Evolutionary conservation across 495 filamentous ascomycete species (phyloP), one percentile per base, ranked within the genome.

Genomic region (Barbatosphaeria neglecta): DNA sequence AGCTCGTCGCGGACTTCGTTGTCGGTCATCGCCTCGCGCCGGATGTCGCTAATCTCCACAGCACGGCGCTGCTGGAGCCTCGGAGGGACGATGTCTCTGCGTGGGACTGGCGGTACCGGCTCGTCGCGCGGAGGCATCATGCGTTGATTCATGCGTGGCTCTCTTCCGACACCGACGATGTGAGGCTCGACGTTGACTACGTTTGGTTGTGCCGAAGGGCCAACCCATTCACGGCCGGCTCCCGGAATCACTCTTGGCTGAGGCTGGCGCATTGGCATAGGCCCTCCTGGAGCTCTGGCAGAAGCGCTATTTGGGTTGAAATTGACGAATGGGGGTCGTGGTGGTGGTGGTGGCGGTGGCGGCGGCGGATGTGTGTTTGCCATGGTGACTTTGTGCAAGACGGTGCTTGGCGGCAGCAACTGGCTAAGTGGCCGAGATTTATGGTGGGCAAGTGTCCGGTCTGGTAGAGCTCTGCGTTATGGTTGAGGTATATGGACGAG

Each of bases 1-100:
- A 60, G 52, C 0, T 50, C 56, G 15, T 61, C 56, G 28, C 35
- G 57, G 35, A 57, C 60, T 20, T 65, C 56, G 16, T 48, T 44
- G 4, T 39, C 39, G 6, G 40, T 46, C 8, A 52, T 46, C 28
- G 41, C 45, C 24, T 54, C 44, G 20, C 45, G 37, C 6, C 47
- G 40, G 17, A 57, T 37, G 40, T 57, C 51, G 16, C 45, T 44
- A 37, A 52, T 48, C 41, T 25, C 42, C 43, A 52, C 49, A 5
- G 44, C 8, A 1, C 10, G 39, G 11, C 42, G 24, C 17, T 27
- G 35, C 22, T 25, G 48, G 20, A 6, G 33, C 22, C 6, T 28
- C 42, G 13, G 40, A 23, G 11, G 47, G 16, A 19, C 35, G 13
- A 20, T 20, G 15, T 37, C n/a, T 44, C 41, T 23, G 35, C 27